phyloP scores from a whole-genome alignment of 345 rosid genomes.

The Chamaenerion angustifolium region DNA sequence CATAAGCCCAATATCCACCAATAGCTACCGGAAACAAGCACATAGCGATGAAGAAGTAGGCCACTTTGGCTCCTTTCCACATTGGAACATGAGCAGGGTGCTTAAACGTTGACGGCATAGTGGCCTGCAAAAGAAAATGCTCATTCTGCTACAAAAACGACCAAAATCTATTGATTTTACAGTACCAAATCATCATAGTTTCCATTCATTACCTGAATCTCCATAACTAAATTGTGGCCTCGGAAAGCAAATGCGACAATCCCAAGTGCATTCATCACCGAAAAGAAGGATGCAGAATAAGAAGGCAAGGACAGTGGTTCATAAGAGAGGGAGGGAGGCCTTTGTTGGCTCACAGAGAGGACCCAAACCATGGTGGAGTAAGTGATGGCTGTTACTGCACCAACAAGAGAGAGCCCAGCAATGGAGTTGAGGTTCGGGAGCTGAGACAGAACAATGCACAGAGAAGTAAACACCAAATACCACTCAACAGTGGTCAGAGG shows the following conservation, averaged over 20 bases:
- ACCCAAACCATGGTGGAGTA: slow-evolving; percentile 95
- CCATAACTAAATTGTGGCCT: slow-evolving; percentile 81
- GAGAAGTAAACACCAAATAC: slow-evolving; percentile 89
- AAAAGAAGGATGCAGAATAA: slow-evolving; percentile 42
- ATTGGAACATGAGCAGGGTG: slow-evolving; percentile 96
- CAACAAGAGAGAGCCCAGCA: slow-evolving; percentile 86
- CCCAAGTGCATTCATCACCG: slow-evolving; percentile 86
- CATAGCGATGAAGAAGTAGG: slow-evolving; percentile 75
- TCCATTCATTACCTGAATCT: slow-evolving; percentile 59
- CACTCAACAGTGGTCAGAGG: slow-evolving; percentile 91
- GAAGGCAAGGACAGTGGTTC: slow-evolving; percentile 62
- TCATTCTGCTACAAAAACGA: background rate
- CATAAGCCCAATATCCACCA: slow-evolving; percentile 96
- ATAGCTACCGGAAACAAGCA: slow-evolving; percentile 83
- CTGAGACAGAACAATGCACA: slow-evolving; percentile 87
- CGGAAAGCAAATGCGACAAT: slow-evolving; percentile 87
- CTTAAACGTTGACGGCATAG: slow-evolving; percentile 96
- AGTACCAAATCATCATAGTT: background rate
- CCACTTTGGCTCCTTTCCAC: slow-evolving; percentile 99
- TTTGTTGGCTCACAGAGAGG: slow-evolving; percentile 80
- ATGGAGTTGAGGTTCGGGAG: slow-evolving; percentile 96
- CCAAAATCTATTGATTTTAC: background rate
- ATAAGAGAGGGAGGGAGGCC: slow-evolving; percentile 73
- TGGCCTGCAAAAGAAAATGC: slow-evolving; percentile 32
- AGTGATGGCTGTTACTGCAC: slow-evolving; percentile 87